phyloP scores from a whole-genome alignment of 306 rosid species.

The Quillaja saponaria region DNA sequence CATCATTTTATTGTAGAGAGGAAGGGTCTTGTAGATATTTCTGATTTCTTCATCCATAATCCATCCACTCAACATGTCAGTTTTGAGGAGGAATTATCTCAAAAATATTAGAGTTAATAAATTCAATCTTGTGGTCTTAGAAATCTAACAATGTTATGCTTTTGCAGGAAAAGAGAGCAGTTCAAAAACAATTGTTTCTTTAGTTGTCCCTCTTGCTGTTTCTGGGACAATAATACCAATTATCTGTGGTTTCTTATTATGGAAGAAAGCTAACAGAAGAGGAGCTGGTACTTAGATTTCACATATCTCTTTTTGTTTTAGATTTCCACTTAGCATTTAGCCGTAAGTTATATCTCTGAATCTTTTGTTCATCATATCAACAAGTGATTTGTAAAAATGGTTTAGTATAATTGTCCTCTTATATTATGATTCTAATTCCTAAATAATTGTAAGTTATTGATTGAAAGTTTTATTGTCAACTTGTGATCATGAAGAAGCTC shows the following conservation, averaged over 20 bases:
- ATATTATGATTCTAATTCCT: not conserved
- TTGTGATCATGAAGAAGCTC: slow-evolving; percentile 10
- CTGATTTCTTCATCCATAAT: no score
- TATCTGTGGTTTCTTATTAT: slow-evolving; percentile 5
- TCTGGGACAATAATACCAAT: not conserved
- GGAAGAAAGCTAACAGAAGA: slow-evolving; percentile 16
- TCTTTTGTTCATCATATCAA: not conserved
- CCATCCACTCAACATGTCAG: not conserved
- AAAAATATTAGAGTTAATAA: not conserved
- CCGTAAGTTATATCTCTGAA: not conserved
- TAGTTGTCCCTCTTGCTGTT: slow-evolving; percentile 22
- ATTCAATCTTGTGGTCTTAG: no score
- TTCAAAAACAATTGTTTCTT: not conserved
- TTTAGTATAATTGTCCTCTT: not conserved
- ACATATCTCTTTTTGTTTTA: not conserved
- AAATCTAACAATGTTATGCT: not conserved
- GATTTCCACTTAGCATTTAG: not conserved
- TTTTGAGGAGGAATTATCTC: not conserved
- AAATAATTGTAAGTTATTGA: not conserved
- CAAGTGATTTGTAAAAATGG: not conserved
- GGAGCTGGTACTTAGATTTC: slow-evolving; percentile 14
- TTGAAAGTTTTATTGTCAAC: not conserved
- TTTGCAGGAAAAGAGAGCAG: slow-evolving; percentile 26
- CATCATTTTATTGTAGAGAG: not conserved
- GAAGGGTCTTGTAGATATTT: not conserved